Base-by-base conservation (phyloP, 2,329 filamentous ascomycete species). In the Cladobotryum mycophilum region DNA sequence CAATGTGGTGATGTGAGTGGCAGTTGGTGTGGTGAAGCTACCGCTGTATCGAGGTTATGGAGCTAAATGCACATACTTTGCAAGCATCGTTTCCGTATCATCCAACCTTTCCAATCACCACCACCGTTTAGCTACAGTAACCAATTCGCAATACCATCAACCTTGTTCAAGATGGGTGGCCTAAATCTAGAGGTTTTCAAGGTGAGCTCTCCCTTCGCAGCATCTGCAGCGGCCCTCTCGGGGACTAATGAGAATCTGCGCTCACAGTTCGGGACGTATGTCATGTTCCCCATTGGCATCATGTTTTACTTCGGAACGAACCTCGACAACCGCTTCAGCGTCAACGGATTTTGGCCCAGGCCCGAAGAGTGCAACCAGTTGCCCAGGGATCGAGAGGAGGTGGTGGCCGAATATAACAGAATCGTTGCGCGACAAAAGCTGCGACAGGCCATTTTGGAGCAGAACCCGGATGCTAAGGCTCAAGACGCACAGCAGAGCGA, bases 221-320 rank as follows among this genome's bases (percentile, higher is more conserved):
- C 35, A 18, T n/a, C 12, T n/a, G n/a, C n/a, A 20, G 13, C 11
- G 20, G 22, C 41, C 7, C 22, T 22, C 6, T 13, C 41, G 2
- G 14, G 14, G 15, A n/a, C 25, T 38, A 45, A 22, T 8, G 5
- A 48, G 14, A 49, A 35, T 38, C n/a, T 41, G 35, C 40, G 14
- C 38, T 36, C 41, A 51, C 56, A 96, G 92, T 99, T 99, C 70
- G 91, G 92, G 75, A 88, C 95, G 80, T 99, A 99, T 76, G 85
- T 99, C 75, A 86, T 96, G 80, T 99, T 99, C 73, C 93, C 93
- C 15, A 97, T 99, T 64, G 90, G 89, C 61, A 91, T 93, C 77
- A 99, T 99, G 93, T 97, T 95, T 79, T 99, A 99, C 76, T 99
- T 97, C 70, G 93, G 93, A 67, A 96, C 91, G 51, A 99, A 99